These are phyloP conservation scores for Calophaca sinica DNA, from an alignment of 306 rosid species.

Conservation along the genomic window DNA sequence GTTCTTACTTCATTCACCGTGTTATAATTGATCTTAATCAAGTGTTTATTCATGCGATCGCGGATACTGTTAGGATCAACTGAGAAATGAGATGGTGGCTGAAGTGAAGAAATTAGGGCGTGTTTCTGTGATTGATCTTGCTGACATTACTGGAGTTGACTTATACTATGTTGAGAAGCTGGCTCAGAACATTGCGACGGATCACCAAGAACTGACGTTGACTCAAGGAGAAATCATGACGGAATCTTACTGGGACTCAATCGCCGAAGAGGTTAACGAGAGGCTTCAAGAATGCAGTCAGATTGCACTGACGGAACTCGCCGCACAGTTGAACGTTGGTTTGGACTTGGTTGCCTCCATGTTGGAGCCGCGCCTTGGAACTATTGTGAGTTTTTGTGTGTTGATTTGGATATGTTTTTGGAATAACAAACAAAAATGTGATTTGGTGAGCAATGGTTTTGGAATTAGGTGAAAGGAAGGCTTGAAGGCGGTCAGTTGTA, in stretches of 20 bases:
- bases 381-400: constrained; percentile 59
- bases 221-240: constrained; percentile 90
- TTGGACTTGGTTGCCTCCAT: constrained; percentile 78
- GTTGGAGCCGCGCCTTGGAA: constrained; percentile 89
- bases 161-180: constrained; percentile 88
- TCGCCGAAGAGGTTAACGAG: constrained; percentile 87
- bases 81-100: constrained; percentile 75
- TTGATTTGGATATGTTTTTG: constrained; percentile 38
- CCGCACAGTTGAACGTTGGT: constrained; percentile 83
- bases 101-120: constrained; percentile 85
- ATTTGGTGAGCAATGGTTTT: constrained; percentile 33
- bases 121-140: constrained; percentile 83
- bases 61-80: constrained; percentile 67
- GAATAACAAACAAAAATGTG: not conserved
- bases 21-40: constrained; percentile 5
- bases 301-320: constrained; percentile 89
- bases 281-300: constrained; percentile 99
- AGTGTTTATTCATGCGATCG: constrained; percentile 12
- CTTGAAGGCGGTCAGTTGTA: constrained; percentile 98
- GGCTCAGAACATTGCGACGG: constrained; percentile 63
- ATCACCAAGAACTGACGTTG: constrained; percentile 70
- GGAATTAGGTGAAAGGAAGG: constrained; percentile 87
- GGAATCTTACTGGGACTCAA: constrained; percentile 84
- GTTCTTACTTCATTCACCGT: not conserved
- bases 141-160: constrained; percentile 86